Evolutionary conservation across 2,329 filamentous ascomycete species (phyloP).

Genomic region (Colletotrichum somersetense): DNA sequence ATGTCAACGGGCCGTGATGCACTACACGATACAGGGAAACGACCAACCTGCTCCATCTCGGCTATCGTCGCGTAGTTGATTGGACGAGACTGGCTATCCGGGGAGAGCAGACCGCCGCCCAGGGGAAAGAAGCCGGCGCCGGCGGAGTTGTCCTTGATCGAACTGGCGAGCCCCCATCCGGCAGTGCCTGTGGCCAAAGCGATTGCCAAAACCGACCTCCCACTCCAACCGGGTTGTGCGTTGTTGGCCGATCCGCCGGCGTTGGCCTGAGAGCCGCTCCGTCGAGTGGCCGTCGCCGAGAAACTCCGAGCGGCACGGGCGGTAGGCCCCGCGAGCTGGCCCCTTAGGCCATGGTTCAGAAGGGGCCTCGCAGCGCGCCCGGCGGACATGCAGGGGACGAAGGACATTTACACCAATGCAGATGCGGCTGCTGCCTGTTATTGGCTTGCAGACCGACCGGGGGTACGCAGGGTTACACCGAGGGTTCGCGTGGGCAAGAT

Average conservation of each 20-base stretch:
- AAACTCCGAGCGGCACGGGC: conserved; percentile 43
- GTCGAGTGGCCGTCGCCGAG: conserved; percentile 43
- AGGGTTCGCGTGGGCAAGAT: conserved; percentile 36
- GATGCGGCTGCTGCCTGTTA: conserved; percentile 19
- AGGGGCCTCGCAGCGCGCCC: conserved; percentile 47
- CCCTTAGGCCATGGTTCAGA: conserved; percentile 42
- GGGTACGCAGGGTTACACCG: conserved; percentile 23
- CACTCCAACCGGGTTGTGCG: conserved; percentile 46
- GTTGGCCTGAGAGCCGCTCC: conserved; percentile 21
- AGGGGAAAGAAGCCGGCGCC: conserved; percentile 37
- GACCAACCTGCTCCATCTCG: conserved; percentile 50
- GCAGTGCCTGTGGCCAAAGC: conserved; percentile 55
- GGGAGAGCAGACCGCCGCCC: conserved; percentile 45
- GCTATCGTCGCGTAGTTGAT: conserved; percentile 56
- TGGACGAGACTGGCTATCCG: conserved; percentile 46
- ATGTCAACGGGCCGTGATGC: background rate
- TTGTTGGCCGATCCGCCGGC: conserved; percentile 12
- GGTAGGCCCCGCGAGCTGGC: conserved; percentile 32
- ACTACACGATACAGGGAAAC: conserved; percentile 18
- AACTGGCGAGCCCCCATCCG: conserved; percentile 57
- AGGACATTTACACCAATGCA: conserved; percentile 16
- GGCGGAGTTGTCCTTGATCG: conserved; percentile 40
- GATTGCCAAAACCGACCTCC: conserved; percentile 53
- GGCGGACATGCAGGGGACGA: conserved; percentile 48
- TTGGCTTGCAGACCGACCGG: conserved; percentile 25